Evolutionary conservation across 2,329 filamentous ascomycete species (phyloP), one percentile per base, ranked within the genome.

Genomic region (Metarhizium brunneum): DNA sequence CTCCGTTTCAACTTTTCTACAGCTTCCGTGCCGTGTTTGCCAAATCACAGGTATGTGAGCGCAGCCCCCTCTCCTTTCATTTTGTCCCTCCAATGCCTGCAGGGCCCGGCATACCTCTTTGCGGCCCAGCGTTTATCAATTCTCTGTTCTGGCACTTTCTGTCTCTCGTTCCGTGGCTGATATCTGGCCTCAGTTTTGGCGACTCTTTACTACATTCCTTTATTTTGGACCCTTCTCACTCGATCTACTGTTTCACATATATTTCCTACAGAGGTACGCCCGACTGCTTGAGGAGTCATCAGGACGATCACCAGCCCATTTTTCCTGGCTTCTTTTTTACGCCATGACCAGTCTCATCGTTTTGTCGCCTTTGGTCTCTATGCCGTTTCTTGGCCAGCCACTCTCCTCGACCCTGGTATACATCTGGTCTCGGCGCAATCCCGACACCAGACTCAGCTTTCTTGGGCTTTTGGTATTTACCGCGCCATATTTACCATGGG

Each of bases 241-340:
- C 67, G 94, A 97, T 70, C 85, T 99, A 45, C 80, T 97, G 63
- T 97, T 96, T 77, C 92, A 97, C 71, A 88, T 97, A 70, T 99
- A 96, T 81, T 99, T 99, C 75, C 86, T 96, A 56, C 92, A 96
- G 69, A 88, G 94, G 56, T 99, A 99, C 72, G 92, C 92, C 6
- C 88, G 94, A 52, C 87, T 97, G 47, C 83, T 99, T 50, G 94
- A 99, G 73, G 92, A 97, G 72, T 91, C 90, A 0, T 91, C 91
- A n/a, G 90, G 91, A 45, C 84, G 89, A 47, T 95, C 90, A 4
- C 88, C 92, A 1, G 94, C 94, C 3, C 87, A 95, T 67, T 99
- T 96, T 76, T 91, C 91, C 6, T 99, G 92, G 92, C 79, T 99
- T 18, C 80, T 99, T 2, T 76, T 94, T 53, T 97, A 95, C 69